Base-by-base conservation (phyloP, 352 stramenopile genomes). In the Phytophthora hibernalis region DNA sequence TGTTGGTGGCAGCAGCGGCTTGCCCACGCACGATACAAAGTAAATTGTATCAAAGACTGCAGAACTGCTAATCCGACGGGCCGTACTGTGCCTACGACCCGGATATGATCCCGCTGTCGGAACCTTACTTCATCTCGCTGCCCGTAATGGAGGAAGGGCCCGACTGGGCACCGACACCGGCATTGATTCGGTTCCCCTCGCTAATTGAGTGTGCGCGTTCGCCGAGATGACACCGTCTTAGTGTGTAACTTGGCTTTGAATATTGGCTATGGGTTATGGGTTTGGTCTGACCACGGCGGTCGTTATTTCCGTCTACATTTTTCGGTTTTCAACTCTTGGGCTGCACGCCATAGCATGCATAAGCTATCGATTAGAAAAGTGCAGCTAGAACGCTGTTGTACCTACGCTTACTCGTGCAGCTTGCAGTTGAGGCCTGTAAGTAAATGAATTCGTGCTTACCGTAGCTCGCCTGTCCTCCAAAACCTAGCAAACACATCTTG, bases 81-180 rank as follows among this genome's bases (percentile, higher is more conserved):
- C 12, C 56, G 0, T 70, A 92, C 40, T 95, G 87, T 59, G 60
- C 56, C 0, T 93, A 82, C 50, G 85, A 95, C 48, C 65, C 71
- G 12, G 66, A 61, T 28, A 63, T 90, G 31, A 80, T 93, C 26
- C 60, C 61, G 22, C 65, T 83, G 43, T 43, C 65, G 61, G 53
- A 73, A 67, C 37, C 64, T 62, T 44, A 73, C 52, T 59, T 63
- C 22, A 62, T 79, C 62, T 63, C 67, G 45, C 33, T 78, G 31
- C 63, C 52, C 60, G 50, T 28, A 28, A 60, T 61, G 28, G 43
- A 74, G 9, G 44, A 73, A 5, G 42, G 22, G 13, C 62, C 22
- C 2, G 31, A 63, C 30, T 70, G 67, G 67, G 50, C 60, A 13
- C 60, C 70, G 6, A 51, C 50, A 11, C 71, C 49, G 24, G 18